Conservation (phyloP, 129 eudicot genomes). For the Lonicera japonica region DNA sequence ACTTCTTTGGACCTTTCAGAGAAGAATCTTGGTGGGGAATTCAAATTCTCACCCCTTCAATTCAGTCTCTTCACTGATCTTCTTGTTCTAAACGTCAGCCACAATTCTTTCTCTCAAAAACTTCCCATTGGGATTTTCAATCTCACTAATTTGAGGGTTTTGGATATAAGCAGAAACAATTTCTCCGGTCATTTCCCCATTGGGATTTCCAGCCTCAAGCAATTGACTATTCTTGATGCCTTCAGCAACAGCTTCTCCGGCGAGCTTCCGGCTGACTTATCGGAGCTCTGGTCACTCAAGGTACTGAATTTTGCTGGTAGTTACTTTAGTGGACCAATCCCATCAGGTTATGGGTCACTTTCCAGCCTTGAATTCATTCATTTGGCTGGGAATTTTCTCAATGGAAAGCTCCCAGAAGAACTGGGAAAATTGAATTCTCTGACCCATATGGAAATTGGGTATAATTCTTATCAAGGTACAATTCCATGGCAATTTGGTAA, state of each 20-base stretch:
- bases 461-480: conserved; percentile 59
- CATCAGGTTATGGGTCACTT: conserved; percentile 60
- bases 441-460: conserved; percentile 95
- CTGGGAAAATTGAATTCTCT: conserved; percentile 56
- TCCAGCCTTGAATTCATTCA: conserved; percentile 68
- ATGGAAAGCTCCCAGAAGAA: conserved; percentile 62
- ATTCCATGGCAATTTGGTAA: conserved; percentile 89
- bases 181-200: conserved; percentile 76
- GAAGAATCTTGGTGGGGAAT: conserved; percentile 61
- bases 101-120: conserved; percentile 54
- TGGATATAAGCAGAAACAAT: conserved; percentile 85
- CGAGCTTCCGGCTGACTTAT: conserved; percentile 56
- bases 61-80: conserved; percentile 52
- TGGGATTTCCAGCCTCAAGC: conserved; percentile 51
- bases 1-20: conserved; percentile 59
- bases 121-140: conserved; percentile 64
- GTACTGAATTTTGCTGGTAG: conserved; percentile 90
- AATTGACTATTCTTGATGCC: conserved; percentile 70
- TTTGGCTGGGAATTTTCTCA: conserved; percentile 73
- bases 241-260: conserved; percentile 96
- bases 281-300: conserved; percentile 42
- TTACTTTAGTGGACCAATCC: conserved; percentile 85
- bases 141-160: conserved; percentile 36
- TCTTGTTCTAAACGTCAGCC: conserved; percentile 61
- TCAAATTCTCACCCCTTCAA: conserved; percentile 37